Conservation (phyloP, 2,329 filamentous ascomycete species). For the Fonsecaea monophora region DNA sequence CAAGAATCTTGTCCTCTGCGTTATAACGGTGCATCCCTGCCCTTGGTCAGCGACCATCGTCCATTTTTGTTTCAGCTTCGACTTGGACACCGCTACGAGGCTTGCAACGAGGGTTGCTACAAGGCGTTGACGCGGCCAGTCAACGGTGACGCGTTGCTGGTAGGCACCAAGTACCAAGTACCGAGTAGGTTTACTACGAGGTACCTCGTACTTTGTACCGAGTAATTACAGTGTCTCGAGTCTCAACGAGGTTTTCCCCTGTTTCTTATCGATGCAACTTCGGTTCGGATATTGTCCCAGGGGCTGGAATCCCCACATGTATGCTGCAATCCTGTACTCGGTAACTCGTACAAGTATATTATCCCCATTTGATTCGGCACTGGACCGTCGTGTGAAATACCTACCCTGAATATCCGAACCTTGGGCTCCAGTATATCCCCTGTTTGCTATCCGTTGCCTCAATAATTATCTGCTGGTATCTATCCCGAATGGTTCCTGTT, state of each 20-base stretch:
- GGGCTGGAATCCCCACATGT: slow-evolving; percentile 12
- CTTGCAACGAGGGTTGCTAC: background rate
- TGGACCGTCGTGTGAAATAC: background rate
- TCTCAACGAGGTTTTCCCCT: background rate
- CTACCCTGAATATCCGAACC: background rate
- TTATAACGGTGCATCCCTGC: slow-evolving; percentile 14
- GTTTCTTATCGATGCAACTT: slow-evolving; percentile 9
- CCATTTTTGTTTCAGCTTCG: slow-evolving; percentile 12
- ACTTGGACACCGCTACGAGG: background rate
- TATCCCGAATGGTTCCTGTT: background rate
- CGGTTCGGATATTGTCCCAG: slow-evolving; percentile 14
- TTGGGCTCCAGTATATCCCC: background rate
- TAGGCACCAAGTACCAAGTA: background rate
- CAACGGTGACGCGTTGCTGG: slow-evolving; percentile 1
- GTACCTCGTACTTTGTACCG: too few relatives aligned
- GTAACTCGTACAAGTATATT: too few relatives aligned
- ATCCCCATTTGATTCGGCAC: background rate
- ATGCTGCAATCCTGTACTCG: background rate
- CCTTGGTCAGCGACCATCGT: slow-evolving; percentile 14
- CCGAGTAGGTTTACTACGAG: too few relatives aligned
- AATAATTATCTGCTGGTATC: background rate
- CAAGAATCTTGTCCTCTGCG: background rate
- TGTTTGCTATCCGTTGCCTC: background rate
- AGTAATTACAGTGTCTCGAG: background rate
- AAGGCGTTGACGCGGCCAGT: background rate